Evolutionary conservation across 2,329 filamentous ascomycete species (phyloP).

Genomic region (Elsinoe perseae): DNA sequence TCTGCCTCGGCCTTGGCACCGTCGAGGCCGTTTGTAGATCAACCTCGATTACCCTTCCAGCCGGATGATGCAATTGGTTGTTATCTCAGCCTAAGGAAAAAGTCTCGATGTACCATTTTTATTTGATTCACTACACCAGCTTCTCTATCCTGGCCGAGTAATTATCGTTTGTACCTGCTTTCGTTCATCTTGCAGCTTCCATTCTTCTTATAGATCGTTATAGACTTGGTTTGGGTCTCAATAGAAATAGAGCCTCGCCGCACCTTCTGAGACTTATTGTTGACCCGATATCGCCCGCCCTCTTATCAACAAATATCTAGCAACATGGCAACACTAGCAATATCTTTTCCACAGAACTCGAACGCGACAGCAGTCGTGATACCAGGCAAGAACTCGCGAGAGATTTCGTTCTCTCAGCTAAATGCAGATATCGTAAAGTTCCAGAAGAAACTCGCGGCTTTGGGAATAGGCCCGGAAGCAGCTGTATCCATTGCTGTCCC

Average conservation of each 20-base stretch:
- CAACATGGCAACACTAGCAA: constrained; percentile 50
- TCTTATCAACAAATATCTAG: constrained; percentile 1
- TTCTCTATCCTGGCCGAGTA: constrained; percentile 3
- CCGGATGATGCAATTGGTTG: not conserved
- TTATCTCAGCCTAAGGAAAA: not conserved
- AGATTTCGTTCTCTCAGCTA: constrained; percentile 63
- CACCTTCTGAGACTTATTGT: not conserved
- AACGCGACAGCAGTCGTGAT: constrained; percentile 61
- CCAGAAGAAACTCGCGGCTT: constrained; percentile 66
- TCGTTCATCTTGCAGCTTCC: not conserved
- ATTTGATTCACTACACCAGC: not conserved
- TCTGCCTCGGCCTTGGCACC: constrained; percentile 1
- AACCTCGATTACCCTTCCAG: not conserved
- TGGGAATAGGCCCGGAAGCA: constrained; percentile 61
- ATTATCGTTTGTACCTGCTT: not conserved
- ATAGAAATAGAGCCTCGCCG: not conserved
- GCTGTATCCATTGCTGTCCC: constrained; percentile 76
- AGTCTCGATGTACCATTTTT: constrained; percentile 4
- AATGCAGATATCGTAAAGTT: constrained; percentile 59
- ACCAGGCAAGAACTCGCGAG: constrained; percentile 57
- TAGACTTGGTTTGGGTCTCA: not conserved
- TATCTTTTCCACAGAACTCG: constrained; percentile 47
- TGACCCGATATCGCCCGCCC: not conserved
- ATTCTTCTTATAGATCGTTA: constrained; percentile 1
- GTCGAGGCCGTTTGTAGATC: not conserved